Conservation (phyloP, 495 filamentous ascomycete genomes). For the Schizothecium vesticola region DNA sequence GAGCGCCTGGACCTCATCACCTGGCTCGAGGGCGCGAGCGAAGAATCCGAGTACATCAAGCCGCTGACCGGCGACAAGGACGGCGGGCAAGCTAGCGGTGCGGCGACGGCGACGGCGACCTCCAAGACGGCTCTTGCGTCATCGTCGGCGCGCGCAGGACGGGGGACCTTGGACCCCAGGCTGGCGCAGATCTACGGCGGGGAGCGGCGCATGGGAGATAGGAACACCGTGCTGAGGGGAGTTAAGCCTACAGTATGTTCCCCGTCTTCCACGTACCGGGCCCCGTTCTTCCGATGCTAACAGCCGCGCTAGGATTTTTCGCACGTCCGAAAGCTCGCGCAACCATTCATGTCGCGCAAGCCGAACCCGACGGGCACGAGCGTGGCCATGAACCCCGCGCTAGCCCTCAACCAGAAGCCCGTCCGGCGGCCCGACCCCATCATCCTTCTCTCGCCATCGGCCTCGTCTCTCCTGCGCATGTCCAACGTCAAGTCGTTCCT, state of each 20-base stretch:
- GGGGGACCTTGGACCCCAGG: conserved; percentile 66
- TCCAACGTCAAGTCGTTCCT: conserved; percentile 96
- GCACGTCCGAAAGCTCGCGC: conserved; percentile 80
- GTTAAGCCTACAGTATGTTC: conserved; percentile 79
- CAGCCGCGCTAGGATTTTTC: conserved; percentile 76
- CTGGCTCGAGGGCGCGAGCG: conserved; percentile 83
- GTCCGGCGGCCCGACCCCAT: conserved; percentile 78
- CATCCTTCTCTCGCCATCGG: conserved; percentile 96
- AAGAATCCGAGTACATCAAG: conserved; percentile 89
- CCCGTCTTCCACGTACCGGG: background rate
- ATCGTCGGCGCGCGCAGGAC: conserved; percentile 46
- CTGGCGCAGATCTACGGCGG: conserved; percentile 83
- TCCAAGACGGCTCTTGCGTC: conserved; percentile 49
- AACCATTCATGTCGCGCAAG: conserved; percentile 68
- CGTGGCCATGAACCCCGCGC: conserved; percentile 31
- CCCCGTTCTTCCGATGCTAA: background rate
- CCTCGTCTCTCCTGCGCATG: conserved; percentile 94
- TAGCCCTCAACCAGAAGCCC: conserved; percentile 46
- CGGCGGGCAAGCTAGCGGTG: conserved; percentile 40
- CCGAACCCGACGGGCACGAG: conserved; percentile 28
- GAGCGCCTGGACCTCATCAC: conserved; percentile 85
- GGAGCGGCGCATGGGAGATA: conserved; percentile 85
- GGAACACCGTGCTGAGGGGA: conserved; percentile 80
- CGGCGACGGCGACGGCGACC: conserved; percentile 35
- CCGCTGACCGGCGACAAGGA: conserved; percentile 61